Evolutionary conservation across 805 yeast genomes (phyloP).

Genomic region (Saturnispora halmiae): DNA sequence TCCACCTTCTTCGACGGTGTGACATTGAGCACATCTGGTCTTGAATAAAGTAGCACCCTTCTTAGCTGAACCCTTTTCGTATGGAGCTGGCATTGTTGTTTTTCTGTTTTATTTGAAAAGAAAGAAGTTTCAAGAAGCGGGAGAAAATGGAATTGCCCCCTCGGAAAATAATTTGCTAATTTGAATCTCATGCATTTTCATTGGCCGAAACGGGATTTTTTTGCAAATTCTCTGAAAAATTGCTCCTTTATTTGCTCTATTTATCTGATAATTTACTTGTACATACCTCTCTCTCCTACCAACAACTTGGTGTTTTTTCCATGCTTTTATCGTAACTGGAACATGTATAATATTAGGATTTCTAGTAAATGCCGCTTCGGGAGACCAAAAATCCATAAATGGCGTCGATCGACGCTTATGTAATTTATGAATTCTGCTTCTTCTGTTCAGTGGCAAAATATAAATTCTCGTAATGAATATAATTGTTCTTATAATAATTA

Average conservation of each 20-base stretch:
- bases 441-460: neutral
- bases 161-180: neutral
- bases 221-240: neutral
- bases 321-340: neutral
- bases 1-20: constrained; percentile 92
- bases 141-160: neutral
- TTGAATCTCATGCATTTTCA: neutral
- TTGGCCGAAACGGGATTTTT: neutral
- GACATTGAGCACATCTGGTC: constrained; percentile 98
- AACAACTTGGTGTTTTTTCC: too few relatives aligned
- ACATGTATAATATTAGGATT: too few relatives aligned
- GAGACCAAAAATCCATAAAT: too few relatives aligned
- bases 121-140: neutral
- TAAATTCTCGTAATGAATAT: neutral
- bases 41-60: constrained; percentile 98
- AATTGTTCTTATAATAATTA: neutral
- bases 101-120: neutral
- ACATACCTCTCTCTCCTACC: too few relatives aligned
- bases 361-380: too few relatives aligned
- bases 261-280: too few relatives aligned
- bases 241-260: neutral
- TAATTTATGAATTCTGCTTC: neutral
- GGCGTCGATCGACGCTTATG: constrained; percentile 2
- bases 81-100: constrained; percentile 34
- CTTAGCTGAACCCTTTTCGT: constrained; percentile 53